Evolutionary conservation across 768 basidiomycete genomes (phyloP), one percentile per base, ranked within the genome.

Genomic region (Postia placenta): DNA sequence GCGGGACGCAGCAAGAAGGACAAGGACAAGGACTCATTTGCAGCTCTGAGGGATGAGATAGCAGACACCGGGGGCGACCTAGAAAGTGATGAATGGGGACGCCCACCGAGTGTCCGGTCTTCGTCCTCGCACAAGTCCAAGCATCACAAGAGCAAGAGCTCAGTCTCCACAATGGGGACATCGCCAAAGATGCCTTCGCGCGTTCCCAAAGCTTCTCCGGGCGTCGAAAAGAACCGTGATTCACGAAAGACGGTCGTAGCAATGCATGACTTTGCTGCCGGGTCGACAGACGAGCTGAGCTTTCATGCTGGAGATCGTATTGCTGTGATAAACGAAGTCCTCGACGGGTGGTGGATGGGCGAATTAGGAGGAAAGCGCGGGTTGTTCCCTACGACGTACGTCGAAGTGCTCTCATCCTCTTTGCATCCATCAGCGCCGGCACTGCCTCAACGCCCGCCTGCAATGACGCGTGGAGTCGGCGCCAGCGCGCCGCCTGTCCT

Each of bases 291-390:
- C 56, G 92, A 95, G 64, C 70, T 96, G 30, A 75, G 75, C 37
- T 85, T 95, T 69, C 75, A 69, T 49, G 69, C 74, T 4, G 92
- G 91, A 0, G 83, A 85, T 35, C 80, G 89, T 56, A 85, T 96
- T 49, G 64, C 74, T 12, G 82, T 93, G 24, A 57, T 89, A 24
- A 82, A 81, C 27, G 90, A 94, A 62, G 87, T 92, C 0, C 70
- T 91, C 27, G 87, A 89, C 53, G 91, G 81, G 51, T 94, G 92
- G 92, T 94, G 90, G 87, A 78, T 92, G 71, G 92, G 92, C 5
- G 81, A 87, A 61, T 62, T 80, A 27, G 68, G 76, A 48, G 89
- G 87, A 1, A 73, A 72, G 53, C 80, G 75, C 45, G 92, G 92
- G 12, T 63, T 95, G 36, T 94, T 96, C 74, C 92, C 92, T 0